Evolutionary conservation across 2,329 filamentous ascomycete genomes (phyloP).

Genomic region (Chaetomium globosum): DNA sequence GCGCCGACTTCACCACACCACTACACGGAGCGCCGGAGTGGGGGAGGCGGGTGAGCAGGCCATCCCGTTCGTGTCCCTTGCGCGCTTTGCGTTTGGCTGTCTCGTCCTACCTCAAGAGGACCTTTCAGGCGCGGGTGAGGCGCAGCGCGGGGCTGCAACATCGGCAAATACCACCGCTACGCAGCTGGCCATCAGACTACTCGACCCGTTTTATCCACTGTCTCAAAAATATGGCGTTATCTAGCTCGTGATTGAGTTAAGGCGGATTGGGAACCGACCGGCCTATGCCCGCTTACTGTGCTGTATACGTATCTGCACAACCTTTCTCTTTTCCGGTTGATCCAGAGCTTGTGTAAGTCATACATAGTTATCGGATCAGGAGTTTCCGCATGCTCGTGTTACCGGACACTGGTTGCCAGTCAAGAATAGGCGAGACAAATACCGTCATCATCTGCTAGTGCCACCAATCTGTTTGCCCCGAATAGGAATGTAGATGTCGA

Average conservation of each 20-base stretch:
- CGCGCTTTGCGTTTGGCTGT: not conserved
- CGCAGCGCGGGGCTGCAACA: slow-evolving; percentile 21
- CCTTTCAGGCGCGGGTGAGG: slow-evolving; percentile 7
- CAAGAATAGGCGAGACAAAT: not conserved
- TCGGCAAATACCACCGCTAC: not conserved
- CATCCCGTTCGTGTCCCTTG: not conserved
- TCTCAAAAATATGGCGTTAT: not conserved
- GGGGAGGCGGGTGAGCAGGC: not conserved
- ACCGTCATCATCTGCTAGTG: not conserved
- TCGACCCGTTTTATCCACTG: slow-evolving; percentile 9
- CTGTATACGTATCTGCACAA: not conserved
- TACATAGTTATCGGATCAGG: not conserved
- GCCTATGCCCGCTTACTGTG: not conserved
- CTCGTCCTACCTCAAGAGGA: not conserved
- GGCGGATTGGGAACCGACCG: slow-evolving; percentile 13
- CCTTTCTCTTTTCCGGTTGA: not conserved
- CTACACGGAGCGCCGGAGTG: not conserved
- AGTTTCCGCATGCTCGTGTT: not conserved
- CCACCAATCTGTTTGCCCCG: not conserved
- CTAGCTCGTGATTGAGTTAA: slow-evolving; percentile 2
- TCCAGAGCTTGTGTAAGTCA: not conserved
- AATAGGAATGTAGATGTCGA: not conserved
- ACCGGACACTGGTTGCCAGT: no score
- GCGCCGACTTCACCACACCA: not conserved
- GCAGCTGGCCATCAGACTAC: not conserved